phyloP scores from a whole-genome alignment of 2,329 filamentous ascomycete species.

The Calonectria pauciramosa region DNA sequence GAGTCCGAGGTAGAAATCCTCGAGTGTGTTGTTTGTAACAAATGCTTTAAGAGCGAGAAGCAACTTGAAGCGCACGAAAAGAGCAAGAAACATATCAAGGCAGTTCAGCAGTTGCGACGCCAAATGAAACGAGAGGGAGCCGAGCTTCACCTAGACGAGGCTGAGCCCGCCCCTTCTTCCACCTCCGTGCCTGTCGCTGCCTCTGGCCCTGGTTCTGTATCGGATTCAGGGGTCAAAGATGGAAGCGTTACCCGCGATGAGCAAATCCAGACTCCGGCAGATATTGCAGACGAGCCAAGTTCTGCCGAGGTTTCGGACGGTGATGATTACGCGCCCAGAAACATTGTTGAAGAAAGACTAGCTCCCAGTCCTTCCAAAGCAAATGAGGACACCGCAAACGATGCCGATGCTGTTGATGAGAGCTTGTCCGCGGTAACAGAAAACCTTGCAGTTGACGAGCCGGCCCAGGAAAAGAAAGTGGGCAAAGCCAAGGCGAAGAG shows the following conservation, averaged over 20 bases:
- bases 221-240: not conserved
- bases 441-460: conserved; percentile 45
- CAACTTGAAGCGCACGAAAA: conserved; percentile 93
- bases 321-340: conserved; percentile 64
- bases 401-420: conserved; percentile 20
- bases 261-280: not conserved
- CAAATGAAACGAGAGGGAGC: conserved; percentile 88
- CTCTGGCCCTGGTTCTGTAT: not conserved
- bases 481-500: conserved; percentile 67
- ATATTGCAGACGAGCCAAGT: conserved; percentile 14
- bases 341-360: conserved; percentile 59
- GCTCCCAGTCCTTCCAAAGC: conserved; percentile 24
- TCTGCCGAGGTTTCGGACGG: conserved; percentile 34
- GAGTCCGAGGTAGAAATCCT: conserved; percentile 72
- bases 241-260: not conserved
- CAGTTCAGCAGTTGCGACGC: conserved; percentile 81
- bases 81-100: conserved; percentile 96
- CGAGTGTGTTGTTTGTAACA: conserved; percentile 84
- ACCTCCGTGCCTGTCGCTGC: not conserved
- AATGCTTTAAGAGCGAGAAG: conserved; percentile 89
- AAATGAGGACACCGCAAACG: not conserved
- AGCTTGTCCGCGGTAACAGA: conserved; percentile 32
- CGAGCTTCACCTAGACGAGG: conserved; percentile 64
- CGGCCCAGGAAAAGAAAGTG: conserved; percentile 54
- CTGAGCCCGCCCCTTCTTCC: conserved; percentile 12